Evolutionary conservation across 2,329 filamentous ascomycete species (phyloP).

Genomic region (Pseudogymnoascus sp.): DNA sequence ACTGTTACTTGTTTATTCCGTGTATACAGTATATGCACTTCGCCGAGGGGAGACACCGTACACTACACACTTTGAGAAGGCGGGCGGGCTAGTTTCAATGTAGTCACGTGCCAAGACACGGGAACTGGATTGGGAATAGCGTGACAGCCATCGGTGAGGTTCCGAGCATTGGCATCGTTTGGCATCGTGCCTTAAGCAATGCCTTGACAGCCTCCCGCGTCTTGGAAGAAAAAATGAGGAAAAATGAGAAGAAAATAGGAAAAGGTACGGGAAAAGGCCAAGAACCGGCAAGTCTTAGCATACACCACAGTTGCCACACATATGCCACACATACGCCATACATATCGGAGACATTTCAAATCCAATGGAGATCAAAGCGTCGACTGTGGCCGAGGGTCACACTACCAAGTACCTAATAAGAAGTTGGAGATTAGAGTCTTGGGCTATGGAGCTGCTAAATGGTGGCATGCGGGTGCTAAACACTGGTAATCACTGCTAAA

Average conservation of each 20-base stretch:
- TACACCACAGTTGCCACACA: background rate
- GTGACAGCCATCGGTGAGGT: background rate
- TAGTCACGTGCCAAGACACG: background rate
- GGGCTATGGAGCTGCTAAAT: background rate
- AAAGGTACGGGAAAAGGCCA: background rate
- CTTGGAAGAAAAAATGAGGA: background rate
- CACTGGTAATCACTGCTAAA: background rate
- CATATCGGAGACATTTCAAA: background rate
- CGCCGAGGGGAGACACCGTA: background rate
- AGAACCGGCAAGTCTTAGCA: background rate
- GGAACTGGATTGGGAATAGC: background rate
- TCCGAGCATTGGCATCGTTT: background rate
- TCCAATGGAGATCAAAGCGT: background rate
- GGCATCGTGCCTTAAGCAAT: background rate
- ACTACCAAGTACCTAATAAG: background rate
- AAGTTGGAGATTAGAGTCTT: constrained; percentile 1
- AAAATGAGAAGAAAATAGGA: background rate
- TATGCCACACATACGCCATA: background rate
- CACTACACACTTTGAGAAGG: background rate
- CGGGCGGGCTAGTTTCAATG: background rate
- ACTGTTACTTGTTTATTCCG: background rate
- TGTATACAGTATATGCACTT: background rate
- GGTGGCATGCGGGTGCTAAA: too few relatives aligned
- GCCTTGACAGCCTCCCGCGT: background rate
- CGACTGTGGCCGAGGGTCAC: background rate